Conservation (phyloP, 2,329 filamentous ascomycete species). For the Fusarium piperis region DNA sequence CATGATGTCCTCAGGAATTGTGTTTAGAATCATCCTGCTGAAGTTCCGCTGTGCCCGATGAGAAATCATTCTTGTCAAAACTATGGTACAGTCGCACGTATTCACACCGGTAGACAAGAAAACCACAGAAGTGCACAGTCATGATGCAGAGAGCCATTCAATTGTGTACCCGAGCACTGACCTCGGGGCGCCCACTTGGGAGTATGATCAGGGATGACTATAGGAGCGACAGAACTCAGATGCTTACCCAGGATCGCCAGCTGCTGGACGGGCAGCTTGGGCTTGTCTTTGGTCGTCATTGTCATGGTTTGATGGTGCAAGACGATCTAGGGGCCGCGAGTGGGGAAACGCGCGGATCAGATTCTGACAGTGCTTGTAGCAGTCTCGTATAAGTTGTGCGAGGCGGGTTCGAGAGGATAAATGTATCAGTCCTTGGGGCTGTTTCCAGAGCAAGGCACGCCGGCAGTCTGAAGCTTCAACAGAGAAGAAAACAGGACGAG, state of each 20-base stretch:
- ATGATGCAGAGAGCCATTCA: neutral
- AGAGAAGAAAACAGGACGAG: slow-evolving; percentile 3
- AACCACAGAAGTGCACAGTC: neutral
- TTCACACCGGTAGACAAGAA: neutral
- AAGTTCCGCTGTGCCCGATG: slow-evolving; percentile 30
- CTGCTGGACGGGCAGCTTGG: slow-evolving; percentile 80
- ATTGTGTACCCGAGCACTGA: slow-evolving; percentile 2
- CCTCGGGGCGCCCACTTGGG: neutral
- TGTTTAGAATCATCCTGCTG: slow-evolving; percentile 1
- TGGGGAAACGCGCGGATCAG: slow-evolving; percentile 2
- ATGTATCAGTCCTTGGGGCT: neutral
- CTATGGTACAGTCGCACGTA: neutral
- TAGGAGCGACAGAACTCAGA: neutral
- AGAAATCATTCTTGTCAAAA: slow-evolving; percentile 25
- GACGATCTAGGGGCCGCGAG: slow-evolving; percentile 5
- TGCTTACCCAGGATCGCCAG: slow-evolving; percentile 78
- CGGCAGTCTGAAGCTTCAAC: neutral
- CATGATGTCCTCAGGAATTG: slow-evolving; percentile 2
- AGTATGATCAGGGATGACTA: neutral
- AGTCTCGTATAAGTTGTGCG: neutral
- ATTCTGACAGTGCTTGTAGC: slow-evolving; percentile 5
- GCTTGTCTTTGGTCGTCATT: slow-evolving; percentile 47
- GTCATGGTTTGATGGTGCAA: slow-evolving; percentile 17
- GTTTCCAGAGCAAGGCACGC: neutral
- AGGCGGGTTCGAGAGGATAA: neutral